A percentile compares a stretch with the other conserved stretches of the same genome.
These are phyloP conservation scores for Amanita pseudoporphyria DNA, from an alignment of 768 basidiomycete species.

Conservation along the genomic window DNA sequence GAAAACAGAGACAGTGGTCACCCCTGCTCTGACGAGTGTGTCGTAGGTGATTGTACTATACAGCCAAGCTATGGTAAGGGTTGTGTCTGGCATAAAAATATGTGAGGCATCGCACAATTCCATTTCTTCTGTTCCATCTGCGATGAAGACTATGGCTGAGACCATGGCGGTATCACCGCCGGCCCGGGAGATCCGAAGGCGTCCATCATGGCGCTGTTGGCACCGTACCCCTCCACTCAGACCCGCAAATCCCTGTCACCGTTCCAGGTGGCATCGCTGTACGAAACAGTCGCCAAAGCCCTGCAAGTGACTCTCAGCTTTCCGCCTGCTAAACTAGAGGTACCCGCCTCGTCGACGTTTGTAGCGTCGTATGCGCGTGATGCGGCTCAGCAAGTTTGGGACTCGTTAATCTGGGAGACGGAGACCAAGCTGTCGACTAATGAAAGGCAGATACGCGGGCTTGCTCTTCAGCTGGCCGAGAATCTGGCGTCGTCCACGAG, in stretches of 20 bases:
- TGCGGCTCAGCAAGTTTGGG: conserved; percentile 39
- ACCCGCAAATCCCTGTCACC: conserved; percentile 39
- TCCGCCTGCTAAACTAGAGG: conserved; percentile 37
- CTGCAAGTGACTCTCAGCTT: conserved; percentile 39
- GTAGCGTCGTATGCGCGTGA: conserved; percentile 51
- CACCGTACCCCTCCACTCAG: conserved; percentile 39
- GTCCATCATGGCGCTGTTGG: conserved; percentile 23
- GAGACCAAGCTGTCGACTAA: conserved; percentile 17
- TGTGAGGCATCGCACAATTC: conserved; percentile 50
- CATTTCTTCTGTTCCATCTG: conserved; percentile 85
- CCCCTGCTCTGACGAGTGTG: conserved; percentile 69
- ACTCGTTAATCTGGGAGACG: conserved; percentile 50
- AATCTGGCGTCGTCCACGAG: conserved; percentile 28
- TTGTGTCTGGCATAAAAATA: neutral
- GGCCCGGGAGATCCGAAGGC: too few species aligned
- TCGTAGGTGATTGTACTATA: conserved; percentile 73
- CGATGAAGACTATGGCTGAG: conserved; percentile 62
- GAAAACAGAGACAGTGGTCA: conserved; percentile 58
- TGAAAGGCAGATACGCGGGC: conserved; percentile 34
- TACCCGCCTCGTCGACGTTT: conserved; percentile 35
- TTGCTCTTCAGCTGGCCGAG: conserved; percentile 47
- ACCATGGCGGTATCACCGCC: neutral
- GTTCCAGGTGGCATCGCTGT: conserved; percentile 40
- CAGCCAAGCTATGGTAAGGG: neutral
- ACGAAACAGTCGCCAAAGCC: conserved; percentile 35